These are phyloP conservation scores for Parascedosporium putredinis DNA, from an alignment of 2,329 filamentous ascomycete species.

Conservation along the genomic window DNA sequence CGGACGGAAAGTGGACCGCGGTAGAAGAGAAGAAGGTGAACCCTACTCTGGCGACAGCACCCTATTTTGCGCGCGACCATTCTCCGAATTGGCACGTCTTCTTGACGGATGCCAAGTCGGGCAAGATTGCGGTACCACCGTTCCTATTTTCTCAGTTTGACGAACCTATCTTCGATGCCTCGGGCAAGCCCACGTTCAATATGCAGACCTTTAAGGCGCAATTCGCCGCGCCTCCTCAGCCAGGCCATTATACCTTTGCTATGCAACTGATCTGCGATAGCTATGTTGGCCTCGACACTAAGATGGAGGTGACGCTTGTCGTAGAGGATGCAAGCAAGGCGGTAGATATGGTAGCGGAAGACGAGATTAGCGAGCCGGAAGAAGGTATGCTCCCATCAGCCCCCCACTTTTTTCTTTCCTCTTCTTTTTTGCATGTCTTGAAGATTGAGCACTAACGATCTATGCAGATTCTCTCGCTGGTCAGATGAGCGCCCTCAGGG, in stretches of 20 bases:
- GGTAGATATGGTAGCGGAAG: slow-evolving; percentile 68
- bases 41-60: slow-evolving; percentile 80
- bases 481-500: slow-evolving; percentile 81
- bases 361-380: slow-evolving; percentile 95
- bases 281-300: slow-evolving; percentile 88
- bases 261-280: slow-evolving; percentile 92
- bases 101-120: slow-evolving; percentile 85
- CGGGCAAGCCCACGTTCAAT: slow-evolving; percentile 81
- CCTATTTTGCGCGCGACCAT: slow-evolving; percentile 81
- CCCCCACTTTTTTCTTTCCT: no score
- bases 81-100: slow-evolving; percentile 91
- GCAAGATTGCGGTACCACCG: slow-evolving; percentile 91
- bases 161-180: slow-evolving; percentile 70
- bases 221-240: slow-evolving; percentile 86
- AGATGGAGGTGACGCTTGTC: slow-evolving; percentile 77
- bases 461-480: slow-evolving; percentile 72
- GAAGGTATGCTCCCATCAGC: slow-evolving; percentile 60
- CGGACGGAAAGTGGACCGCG: slow-evolving; percentile 43
- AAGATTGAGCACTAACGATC: slow-evolving; percentile 14
- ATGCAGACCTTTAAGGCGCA: slow-evolving; percentile 96
- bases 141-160: slow-evolving; percentile 94
- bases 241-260: slow-evolving; percentile 87
- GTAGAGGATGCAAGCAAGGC: slow-evolving; percentile 87
- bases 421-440: background rate
- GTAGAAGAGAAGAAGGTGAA: slow-evolving; percentile 57